Percentiles rank a stretch among this genome's conserved stretches.
These are phyloP conservation scores for Backusella tarrabulga DNA, from an alignment of 192 early-diverging fungal species.

Conservation along the genomic window DNA sequence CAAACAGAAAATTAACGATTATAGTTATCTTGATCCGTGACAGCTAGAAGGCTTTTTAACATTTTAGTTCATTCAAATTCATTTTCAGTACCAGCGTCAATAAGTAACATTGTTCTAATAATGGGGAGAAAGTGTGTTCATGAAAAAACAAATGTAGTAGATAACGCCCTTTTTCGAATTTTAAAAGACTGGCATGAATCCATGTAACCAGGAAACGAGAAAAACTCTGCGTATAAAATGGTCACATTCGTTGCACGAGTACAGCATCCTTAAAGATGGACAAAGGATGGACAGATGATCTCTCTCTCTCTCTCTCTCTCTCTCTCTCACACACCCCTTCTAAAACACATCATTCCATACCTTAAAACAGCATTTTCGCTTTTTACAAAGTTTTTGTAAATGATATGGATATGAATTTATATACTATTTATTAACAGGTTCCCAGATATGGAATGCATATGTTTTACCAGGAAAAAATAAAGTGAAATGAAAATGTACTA, in stretches of 20 bases:
- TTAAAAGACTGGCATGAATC: no score
- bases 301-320: no score
- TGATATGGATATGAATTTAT: not conserved
- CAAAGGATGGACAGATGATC: no score
- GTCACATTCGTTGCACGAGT: no score
- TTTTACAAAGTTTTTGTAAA: not conserved
- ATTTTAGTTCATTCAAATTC: not conserved
- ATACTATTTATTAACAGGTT: not conserved
- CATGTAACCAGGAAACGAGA: not conserved
- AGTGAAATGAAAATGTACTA: not conserved
- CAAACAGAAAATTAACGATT: not conserved
- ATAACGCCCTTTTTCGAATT: no score
- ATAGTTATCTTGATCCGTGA: not conserved
- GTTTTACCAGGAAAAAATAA: not conserved
- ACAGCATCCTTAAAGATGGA: no score
- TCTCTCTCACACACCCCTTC: no score
- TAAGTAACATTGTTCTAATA: no score
- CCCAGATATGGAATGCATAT: not conserved
- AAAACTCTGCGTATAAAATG: no score
- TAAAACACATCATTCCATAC: not conserved
- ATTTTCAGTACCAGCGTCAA: no score
- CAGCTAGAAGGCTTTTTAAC: not conserved
- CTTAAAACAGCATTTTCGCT: not conserved
- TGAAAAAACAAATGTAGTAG: no score
- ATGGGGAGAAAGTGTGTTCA: no score